These are phyloP conservation scores for Salisapilia sapeloensis DNA, from an alignment of 352 stramenopile species.

Conservation along the genomic window DNA sequence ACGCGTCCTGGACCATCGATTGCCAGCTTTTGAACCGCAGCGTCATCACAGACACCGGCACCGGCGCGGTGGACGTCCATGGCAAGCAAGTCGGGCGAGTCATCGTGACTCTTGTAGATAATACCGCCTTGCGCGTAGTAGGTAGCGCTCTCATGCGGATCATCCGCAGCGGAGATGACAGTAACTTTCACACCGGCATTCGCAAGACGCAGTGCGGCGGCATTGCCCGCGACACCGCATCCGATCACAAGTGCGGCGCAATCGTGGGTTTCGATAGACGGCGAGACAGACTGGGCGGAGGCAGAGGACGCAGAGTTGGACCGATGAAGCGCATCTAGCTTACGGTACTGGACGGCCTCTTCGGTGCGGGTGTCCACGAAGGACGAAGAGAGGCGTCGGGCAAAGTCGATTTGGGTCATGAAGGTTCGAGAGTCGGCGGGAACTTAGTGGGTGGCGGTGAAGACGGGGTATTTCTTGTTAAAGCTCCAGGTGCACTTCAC, in stretches of 20 bases:
- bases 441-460: slow-evolving; percentile 49
- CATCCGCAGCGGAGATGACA: slow-evolving; percentile 48
- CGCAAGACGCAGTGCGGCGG: slow-evolving; percentile 55
- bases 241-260: slow-evolving; percentile 52
- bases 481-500: slow-evolving; percentile 71
- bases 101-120: slow-evolving; percentile 86
- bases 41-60: slow-evolving; percentile 80
- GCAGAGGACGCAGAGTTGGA: slow-evolving; percentile 11
- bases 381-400: slow-evolving; percentile 9
- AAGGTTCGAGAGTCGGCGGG: background rate
- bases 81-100: slow-evolving; percentile 73
- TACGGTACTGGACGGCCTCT: slow-evolving; percentile 10
- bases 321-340: slow-evolving; percentile 11
- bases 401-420: slow-evolving; percentile 42
- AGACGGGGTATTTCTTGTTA: slow-evolving; percentile 74
- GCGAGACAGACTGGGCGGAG: background rate
- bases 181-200: slow-evolving; percentile 62
- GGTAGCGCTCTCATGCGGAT: slow-evolving; percentile 85
- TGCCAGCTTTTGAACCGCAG: slow-evolving; percentile 86
- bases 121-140: slow-evolving; percentile 93
- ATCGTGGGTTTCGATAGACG: slow-evolving; percentile 32
- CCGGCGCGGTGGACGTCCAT: slow-evolving; percentile 83
- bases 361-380: slow-evolving; percentile 12
- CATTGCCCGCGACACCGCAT: slow-evolving; percentile 63
- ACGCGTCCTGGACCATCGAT: slow-evolving; percentile 79